These are phyloP conservation scores for Xylariales sp. DNA, from an alignment of 2,329 filamentous ascomycete species.

Conservation along the genomic window DNA sequence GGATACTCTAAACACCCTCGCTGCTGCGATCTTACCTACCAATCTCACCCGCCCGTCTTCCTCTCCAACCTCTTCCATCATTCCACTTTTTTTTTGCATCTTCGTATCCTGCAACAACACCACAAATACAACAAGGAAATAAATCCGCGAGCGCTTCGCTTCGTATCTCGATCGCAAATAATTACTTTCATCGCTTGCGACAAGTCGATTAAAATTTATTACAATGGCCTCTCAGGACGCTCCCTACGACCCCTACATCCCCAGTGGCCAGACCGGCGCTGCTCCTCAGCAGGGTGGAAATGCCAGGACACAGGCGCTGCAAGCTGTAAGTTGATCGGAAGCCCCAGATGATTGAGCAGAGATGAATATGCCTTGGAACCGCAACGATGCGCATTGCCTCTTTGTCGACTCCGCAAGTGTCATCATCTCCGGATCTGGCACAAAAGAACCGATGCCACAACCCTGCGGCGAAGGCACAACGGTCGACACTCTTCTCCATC, in stretches of 20 bases:
- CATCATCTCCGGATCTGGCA: no score
- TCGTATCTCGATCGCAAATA: no score
- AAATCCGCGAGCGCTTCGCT: no score
- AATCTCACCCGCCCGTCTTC: background rate
- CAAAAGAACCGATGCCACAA: no score
- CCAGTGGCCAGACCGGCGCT: constrained; percentile 54
- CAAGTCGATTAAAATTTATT: constrained; percentile 11
- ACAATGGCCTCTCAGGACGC: constrained; percentile 49
- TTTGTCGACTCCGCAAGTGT: no score
- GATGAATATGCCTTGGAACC: no score
- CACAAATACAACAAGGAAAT: no score
- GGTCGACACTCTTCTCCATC: no score
- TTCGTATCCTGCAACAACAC: background rate
- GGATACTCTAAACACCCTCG: background rate
- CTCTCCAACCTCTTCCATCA: constrained; percentile 6
- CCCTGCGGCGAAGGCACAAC: no score
- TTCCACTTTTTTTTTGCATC: constrained; percentile 6
- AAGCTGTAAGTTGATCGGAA: constrained; percentile 70
- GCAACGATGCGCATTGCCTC: no score
- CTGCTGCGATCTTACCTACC: background rate
- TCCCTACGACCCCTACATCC: constrained; percentile 89
- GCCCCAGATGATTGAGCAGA: no score
- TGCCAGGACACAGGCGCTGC: constrained; percentile 61
- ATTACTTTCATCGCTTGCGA: background rate
- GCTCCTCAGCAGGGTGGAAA: constrained; percentile 41